These are phyloP conservation scores for Diutina ranongensis DNA, from an alignment of 1,139 yeast species.

Conservation along the genomic window DNA sequence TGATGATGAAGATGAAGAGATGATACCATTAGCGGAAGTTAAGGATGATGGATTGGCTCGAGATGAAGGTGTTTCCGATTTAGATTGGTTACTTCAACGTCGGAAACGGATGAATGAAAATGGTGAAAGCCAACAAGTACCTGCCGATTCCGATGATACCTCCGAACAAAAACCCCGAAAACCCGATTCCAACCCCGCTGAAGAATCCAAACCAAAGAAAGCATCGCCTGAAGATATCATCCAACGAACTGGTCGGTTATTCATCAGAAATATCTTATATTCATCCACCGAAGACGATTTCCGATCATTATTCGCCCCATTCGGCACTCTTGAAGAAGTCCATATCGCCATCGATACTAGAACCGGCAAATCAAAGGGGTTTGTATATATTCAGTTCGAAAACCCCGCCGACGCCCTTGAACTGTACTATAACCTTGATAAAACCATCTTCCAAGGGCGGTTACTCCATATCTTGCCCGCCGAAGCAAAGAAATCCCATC, in stretches of 20 bases:
- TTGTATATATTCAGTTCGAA: constrained; percentile 70
- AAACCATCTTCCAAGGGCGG: constrained; percentile 90
- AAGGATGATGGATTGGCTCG: constrained; percentile 19
- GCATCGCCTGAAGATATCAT: constrained; percentile 29
- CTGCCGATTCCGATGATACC: neutral
- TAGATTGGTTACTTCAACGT: constrained; percentile 80
- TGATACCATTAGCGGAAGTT: neutral
- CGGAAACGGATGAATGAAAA: constrained; percentile 62
- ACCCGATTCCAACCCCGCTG: no score
- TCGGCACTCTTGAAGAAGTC: constrained; percentile 61
- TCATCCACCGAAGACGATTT: constrained; percentile 76
- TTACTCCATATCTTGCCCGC: constrained; percentile 83
- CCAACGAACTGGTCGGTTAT: constrained; percentile 65
- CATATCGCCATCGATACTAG: constrained; percentile 88
- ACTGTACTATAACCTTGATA: constrained; percentile 69
- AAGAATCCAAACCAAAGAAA: constrained; percentile 8
- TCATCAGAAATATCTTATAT: constrained; percentile 77
- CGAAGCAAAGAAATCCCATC: constrained; percentile 65
- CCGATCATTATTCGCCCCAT: constrained; percentile 39
- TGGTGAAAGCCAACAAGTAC: constrained; percentile 12
- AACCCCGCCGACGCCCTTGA: constrained; percentile 59
- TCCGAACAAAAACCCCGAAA: no score
- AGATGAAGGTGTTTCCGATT: constrained; percentile 55
- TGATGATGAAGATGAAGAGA: constrained; percentile 8
- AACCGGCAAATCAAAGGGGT: constrained; percentile 87